phyloP scores from a whole-genome alignment of 1,284 basidiomycete species.

The Ceratobasidium sp. region DNA sequence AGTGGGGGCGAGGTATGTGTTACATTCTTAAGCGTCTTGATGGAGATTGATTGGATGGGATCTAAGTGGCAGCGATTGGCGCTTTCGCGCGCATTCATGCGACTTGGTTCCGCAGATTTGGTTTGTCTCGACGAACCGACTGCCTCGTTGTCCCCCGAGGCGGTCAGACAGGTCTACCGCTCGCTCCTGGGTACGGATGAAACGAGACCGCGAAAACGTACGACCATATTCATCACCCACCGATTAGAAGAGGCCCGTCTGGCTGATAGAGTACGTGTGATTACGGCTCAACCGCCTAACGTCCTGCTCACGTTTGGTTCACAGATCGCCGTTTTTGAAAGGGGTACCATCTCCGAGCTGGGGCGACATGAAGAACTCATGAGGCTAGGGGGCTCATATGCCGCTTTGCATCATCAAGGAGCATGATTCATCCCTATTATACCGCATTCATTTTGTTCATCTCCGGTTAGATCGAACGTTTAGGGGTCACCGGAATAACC shows the following conservation, averaged over 20 bases:
- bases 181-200: constrained; percentile 36
- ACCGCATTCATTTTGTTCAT: constrained; percentile 32
- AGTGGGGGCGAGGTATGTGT: constrained; percentile 39
- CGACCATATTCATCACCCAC: constrained; percentile 88
- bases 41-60: constrained; percentile 33
- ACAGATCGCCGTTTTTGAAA: constrained; percentile 83
- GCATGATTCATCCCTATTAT: constrained; percentile 37
- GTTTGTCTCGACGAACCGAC: constrained; percentile 76
- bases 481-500: constrained; percentile 40
- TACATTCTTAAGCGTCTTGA: constrained; percentile 12
- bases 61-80: constrained; percentile 88
- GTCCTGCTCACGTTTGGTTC: constrained; percentile 49
- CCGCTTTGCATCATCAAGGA: constrained; percentile 53
- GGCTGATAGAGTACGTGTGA: constrained; percentile 69
- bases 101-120: constrained; percentile 80
- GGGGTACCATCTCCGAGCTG: constrained; percentile 85
- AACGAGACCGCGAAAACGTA: constrained; percentile 63
- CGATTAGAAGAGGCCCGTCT: constrained; percentile 82
- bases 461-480: constrained; percentile 30
- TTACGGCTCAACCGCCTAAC: constrained; percentile 14
- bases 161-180: constrained; percentile 54
- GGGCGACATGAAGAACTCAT: constrained; percentile 84
- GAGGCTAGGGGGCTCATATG: constrained; percentile 56
- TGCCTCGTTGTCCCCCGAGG: constrained; percentile 80
- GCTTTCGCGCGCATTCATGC: constrained; percentile 86